Evolutionary conservation across 148 eudicot genomes (phyloP).

Genomic region (Rhododendron williamsianum): DNA sequence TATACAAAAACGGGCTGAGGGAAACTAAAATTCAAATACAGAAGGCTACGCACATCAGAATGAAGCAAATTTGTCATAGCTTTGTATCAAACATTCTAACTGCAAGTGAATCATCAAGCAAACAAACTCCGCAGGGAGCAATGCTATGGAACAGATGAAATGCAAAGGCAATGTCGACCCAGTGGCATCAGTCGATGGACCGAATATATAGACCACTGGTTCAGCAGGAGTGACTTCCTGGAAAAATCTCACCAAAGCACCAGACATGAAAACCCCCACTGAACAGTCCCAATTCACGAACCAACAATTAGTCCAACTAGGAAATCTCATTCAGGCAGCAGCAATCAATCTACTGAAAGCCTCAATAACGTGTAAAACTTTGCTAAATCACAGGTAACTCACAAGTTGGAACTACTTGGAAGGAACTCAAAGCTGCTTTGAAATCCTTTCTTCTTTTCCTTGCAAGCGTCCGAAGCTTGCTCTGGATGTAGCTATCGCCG

Average conservation of each 20-base stretch:
- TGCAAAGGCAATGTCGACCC: not conserved
- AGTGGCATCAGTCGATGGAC: not conserved
- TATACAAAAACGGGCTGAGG: not conserved
- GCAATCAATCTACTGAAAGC: not conserved
- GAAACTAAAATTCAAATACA: not conserved
- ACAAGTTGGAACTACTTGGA: not conserved
- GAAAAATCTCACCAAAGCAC: not conserved
- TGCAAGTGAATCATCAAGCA: not conserved
- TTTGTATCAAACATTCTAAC: not conserved
- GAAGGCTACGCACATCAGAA: not conserved
- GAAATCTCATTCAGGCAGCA: not conserved
- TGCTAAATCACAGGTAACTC: not conserved
- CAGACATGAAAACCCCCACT: not conserved
- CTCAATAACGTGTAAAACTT: not conserved
- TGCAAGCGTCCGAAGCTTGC: not conserved
- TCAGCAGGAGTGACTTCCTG: not conserved
- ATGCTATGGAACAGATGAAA: not conserved
- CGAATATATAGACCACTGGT: not conserved
- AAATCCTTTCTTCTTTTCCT: not conserved
- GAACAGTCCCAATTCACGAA: not conserved
- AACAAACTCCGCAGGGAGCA: not conserved
- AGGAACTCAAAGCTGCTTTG: not conserved
- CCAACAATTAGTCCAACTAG: not conserved
- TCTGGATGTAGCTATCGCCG: not conserved
- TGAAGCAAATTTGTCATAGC: not conserved